Conservation (phyloP, 345 rosid genomes). For the Eucalyptus camaldulensis region DNA sequence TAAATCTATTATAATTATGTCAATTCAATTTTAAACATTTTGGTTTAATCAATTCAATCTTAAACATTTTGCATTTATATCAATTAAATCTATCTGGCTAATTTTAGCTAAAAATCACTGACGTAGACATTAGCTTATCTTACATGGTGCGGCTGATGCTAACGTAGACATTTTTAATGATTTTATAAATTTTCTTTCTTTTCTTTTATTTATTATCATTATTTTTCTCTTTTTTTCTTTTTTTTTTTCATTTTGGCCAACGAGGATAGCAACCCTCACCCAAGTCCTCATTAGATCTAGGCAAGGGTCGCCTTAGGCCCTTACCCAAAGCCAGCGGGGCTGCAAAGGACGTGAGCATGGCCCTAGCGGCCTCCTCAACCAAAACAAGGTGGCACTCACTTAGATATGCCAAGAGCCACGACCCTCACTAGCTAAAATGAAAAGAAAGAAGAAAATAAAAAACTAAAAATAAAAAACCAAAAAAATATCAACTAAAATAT, state of each 20-base stretch:
- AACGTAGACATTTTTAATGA: no score
- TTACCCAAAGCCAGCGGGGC: neutral
- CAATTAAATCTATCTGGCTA: neutral
- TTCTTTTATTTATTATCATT: no score
- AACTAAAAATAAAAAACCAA: rapidly evolving
- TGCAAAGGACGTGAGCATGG: neutral
- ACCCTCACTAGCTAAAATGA: neutral
- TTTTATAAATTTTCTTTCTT: no score
- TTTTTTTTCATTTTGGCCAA: neutral
- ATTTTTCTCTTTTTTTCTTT: no score
- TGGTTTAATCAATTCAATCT: no score
- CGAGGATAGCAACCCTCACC: neutral
- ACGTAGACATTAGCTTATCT: no score
- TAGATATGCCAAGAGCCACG: neutral
- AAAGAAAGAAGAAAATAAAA: no score
- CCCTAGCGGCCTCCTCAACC: neutral
- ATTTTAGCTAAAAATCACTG: no score
- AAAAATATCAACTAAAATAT: no score
- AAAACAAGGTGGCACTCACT: neutral
- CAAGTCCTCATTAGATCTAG: no score
- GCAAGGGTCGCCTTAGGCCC: neutral
- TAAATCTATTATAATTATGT: no score
- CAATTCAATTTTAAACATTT: neutral
- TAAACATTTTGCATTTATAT: no score
- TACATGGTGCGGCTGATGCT: rapidly evolving